Percentiles rank a stretch among this genome's conserved stretches.
phyloP scores from a whole-genome alignment of 768 basidiomycete genomes.

The Lactarius trivialis region DNA sequence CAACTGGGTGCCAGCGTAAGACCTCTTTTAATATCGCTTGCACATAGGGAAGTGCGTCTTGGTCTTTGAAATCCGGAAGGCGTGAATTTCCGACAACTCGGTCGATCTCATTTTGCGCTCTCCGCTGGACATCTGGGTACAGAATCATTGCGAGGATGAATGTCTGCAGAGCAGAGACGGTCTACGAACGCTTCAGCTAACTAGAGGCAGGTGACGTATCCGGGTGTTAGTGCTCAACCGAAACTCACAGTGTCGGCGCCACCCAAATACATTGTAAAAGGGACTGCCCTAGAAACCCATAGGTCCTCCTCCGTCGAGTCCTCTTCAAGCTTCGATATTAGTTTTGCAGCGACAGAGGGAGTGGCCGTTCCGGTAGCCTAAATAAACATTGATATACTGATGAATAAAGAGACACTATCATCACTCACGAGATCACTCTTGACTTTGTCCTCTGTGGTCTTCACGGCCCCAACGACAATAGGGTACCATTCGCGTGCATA shows the following conservation, averaged over 20 bases:
- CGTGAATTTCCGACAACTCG: background rate
- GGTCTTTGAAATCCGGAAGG: background rate
- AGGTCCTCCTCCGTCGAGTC: background rate
- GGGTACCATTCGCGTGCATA: background rate
- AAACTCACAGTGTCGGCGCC: background rate
- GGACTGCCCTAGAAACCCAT: background rate
- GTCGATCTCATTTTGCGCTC: background rate
- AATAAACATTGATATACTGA: background rate
- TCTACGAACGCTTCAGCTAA: background rate
- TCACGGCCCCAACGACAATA: background rate
- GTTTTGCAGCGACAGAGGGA: background rate
- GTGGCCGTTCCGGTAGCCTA: background rate
- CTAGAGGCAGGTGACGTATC: background rate
- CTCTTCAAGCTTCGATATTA: background rate
- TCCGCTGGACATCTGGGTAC: background rate
- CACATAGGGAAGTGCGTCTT: background rate
- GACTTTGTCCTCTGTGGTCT: background rate
- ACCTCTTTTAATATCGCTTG: background rate
- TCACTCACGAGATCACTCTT: background rate
- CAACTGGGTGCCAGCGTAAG: background rate
- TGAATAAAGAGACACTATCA: too few relatives aligned
- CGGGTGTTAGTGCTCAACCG: background rate
- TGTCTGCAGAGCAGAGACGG: background rate
- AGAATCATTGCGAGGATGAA: background rate
- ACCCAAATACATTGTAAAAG: background rate